A percentile compares a stretch with the other conserved stretches of the same genome.
phyloP scores from a whole-genome alignment of 257 asterid genomes.

The Ocimum tenuiflorum region DNA sequence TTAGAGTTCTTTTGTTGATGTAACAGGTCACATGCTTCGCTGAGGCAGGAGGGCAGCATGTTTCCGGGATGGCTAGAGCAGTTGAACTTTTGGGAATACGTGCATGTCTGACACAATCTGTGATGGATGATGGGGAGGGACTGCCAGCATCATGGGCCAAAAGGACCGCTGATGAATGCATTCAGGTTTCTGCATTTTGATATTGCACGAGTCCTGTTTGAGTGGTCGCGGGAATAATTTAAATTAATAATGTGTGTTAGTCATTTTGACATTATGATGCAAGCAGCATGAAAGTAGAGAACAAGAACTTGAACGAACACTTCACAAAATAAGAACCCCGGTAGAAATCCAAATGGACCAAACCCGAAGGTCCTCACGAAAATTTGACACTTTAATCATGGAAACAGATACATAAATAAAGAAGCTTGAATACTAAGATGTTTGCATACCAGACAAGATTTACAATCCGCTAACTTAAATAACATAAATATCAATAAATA shows the following conservation, averaged over 20 bases:
- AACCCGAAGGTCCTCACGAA: too few species aligned
- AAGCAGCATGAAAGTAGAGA: not conserved
- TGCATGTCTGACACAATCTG: constrained; percentile 65
- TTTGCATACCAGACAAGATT: too few species aligned
- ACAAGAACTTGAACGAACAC: too few species aligned
- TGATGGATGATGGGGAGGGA: constrained; percentile 78
- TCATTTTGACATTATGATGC: not conserved
- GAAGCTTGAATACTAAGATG: too few species aligned
- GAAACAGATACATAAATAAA: too few species aligned
- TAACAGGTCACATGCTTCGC: constrained; percentile 78
- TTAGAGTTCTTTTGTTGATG: not conserved
- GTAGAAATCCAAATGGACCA: too few species aligned
- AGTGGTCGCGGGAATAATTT: not conserved
- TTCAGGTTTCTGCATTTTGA: constrained; percentile 40
- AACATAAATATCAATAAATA: too few species aligned
- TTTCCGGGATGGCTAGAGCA: constrained; percentile 70
- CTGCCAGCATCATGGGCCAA: constrained; percentile 57
- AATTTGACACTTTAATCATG: too few species aligned
- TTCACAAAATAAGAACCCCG: too few species aligned
- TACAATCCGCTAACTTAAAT: too few species aligned
- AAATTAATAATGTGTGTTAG: not conserved
- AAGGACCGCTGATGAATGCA: constrained; percentile 50
- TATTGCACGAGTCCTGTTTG: not conserved
- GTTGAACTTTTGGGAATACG: constrained; percentile 60
- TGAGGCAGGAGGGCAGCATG: constrained; percentile 84